These are phyloP conservation scores for Hymenoscyphus repandus DNA, from an alignment of 2,329 filamentous ascomycete species.

Conservation along the genomic window DNA sequence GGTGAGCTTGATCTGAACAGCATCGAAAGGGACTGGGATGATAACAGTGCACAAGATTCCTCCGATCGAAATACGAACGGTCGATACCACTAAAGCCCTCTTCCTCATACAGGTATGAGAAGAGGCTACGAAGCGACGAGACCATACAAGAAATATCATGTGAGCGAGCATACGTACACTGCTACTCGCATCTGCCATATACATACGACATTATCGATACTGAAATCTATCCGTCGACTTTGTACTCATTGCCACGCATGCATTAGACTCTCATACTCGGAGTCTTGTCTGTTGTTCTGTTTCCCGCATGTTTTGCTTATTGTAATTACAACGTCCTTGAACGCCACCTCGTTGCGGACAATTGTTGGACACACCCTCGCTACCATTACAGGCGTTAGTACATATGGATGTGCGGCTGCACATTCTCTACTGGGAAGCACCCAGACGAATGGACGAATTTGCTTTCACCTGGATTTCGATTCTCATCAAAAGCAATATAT, in stretches of 20 bases:
- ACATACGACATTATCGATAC: background rate
- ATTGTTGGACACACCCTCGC: conserved; percentile 17
- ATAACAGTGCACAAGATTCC: conserved; percentile 29
- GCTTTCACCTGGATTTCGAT: conserved; percentile 12
- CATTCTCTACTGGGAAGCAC: conserved; percentile 5
- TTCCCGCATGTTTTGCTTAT: conserved; percentile 16
- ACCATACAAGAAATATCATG: conserved; percentile 20
- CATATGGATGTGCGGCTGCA: conserved; percentile 17
- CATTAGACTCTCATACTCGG: conserved; percentile 13
- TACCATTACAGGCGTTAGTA: conserved; percentile 19
- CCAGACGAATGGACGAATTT: conserved; percentile 17
- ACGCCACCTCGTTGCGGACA: conserved; percentile 3
- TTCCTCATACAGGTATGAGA: conserved; percentile 9
- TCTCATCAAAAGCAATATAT: conserved; percentile 6
- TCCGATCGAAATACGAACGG: conserved; percentile 27
- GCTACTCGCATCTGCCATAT: conserved; percentile 14
- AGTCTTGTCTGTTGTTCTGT: conserved; percentile 15
- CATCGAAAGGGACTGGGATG: conserved; percentile 23
- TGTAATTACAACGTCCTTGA: conserved; percentile 19
- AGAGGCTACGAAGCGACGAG: conserved; percentile 28
- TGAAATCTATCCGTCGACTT: conserved; percentile 12
- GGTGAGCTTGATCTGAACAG: conserved; percentile 34
- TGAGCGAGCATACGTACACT: conserved; percentile 9
- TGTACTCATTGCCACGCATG: conserved; percentile 5
- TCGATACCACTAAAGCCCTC: conserved; percentile 24